Conservation (phyloP, 2,329 filamentous ascomycete species). For the Pyrenochaeta sp. region DNA sequence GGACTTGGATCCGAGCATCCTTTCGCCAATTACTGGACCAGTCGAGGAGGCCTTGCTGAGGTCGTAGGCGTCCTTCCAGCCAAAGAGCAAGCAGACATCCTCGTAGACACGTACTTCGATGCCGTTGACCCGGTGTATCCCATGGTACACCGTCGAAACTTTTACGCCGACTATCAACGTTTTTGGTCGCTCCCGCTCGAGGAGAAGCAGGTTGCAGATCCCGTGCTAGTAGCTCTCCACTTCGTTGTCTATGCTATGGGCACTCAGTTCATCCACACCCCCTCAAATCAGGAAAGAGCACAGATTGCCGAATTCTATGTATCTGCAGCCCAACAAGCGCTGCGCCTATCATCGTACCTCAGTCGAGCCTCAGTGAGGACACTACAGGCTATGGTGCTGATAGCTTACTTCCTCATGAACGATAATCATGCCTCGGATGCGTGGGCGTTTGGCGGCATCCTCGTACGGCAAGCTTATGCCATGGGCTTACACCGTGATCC, state of each 20-base stretch:
- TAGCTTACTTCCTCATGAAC: slow-evolving; percentile 85
- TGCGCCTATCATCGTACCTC: slow-evolving; percentile 78
- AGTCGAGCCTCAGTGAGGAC: slow-evolving; percentile 77
- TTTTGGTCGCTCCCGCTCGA: slow-evolving; percentile 72
- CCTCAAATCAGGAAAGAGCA: slow-evolving; percentile 68
- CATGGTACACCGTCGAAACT: slow-evolving; percentile 78
- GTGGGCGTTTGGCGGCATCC: slow-evolving; percentile 81
- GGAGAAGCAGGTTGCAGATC: slow-evolving; percentile 70
- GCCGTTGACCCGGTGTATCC: slow-evolving; percentile 82
- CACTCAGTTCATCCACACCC: slow-evolving; percentile 75
- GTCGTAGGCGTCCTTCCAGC: slow-evolving; percentile 78
- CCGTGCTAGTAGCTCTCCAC: slow-evolving; percentile 74
- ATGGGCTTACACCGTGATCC: slow-evolving; percentile 84
- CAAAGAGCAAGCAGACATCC: slow-evolving; percentile 77
- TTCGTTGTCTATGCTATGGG: slow-evolving; percentile 81
- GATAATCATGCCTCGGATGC: slow-evolving; percentile 85
- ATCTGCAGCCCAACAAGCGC: slow-evolving; percentile 78
- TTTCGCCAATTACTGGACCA: slow-evolving; percentile 87
- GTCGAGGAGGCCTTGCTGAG: slow-evolving; percentile 76
- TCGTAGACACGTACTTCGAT: slow-evolving; percentile 64
- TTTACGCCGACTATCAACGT: slow-evolving; percentile 79
- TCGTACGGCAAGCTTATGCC: slow-evolving; percentile 80
- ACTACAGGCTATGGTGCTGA: slow-evolving; percentile 82
- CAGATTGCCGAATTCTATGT: slow-evolving; percentile 84
- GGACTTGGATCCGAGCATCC: slow-evolving; percentile 82